phyloP scores from a whole-genome alignment of 495 filamentous ascomycete genomes.

The Penicillium turbatum region DNA sequence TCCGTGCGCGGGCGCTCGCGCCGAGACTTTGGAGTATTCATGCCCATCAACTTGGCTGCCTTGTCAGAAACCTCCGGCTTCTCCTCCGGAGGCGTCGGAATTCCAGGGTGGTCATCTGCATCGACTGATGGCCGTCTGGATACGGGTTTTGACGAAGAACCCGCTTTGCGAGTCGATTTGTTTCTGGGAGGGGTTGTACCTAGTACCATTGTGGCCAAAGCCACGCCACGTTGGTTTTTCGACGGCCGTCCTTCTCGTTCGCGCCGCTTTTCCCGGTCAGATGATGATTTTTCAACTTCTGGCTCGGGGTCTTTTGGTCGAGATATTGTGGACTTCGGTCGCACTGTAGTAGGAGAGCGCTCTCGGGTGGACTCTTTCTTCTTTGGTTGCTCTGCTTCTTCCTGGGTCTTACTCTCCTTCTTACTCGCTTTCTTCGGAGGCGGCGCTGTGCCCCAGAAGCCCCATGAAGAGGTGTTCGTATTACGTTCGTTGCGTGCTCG shows the following conservation, averaged over 20 bases:
- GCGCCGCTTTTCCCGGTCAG: slow-evolving; percentile 50
- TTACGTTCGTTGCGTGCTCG: slow-evolving; percentile 53
- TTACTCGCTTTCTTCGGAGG: slow-evolving; percentile 47
- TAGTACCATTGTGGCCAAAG: slow-evolving; percentile 52
- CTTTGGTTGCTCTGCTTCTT: slow-evolving; percentile 23
- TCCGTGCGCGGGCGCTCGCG: slow-evolving; percentile 35
- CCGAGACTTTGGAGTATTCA: slow-evolving; percentile 32
- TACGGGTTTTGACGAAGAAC: slow-evolving; percentile 27
- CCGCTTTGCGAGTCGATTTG: slow-evolving; percentile 45
- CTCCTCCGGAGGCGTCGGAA: slow-evolving; percentile 52
- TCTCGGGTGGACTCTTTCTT: slow-evolving; percentile 16
- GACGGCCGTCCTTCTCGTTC: slow-evolving; percentile 35
- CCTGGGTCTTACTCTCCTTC: slow-evolving; percentile 34
- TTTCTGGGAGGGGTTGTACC: slow-evolving; percentile 45
- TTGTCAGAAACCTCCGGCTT: slow-evolving; percentile 47
- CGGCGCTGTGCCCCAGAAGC: slow-evolving; percentile 53
- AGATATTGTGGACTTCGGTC: slow-evolving; percentile 49
- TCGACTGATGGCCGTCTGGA: slow-evolving; percentile 51
- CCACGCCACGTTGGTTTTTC: slow-evolving; percentile 43
- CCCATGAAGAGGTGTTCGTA: slow-evolving; percentile 49
- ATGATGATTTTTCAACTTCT: slow-evolving; percentile 52
- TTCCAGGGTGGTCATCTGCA: slow-evolving; percentile 38
- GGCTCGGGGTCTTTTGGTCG: slow-evolving; percentile 41
- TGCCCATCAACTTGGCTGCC: slow-evolving; percentile 58
- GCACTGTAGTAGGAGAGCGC: slow-evolving; percentile 27